phyloP scores from a whole-genome alignment of 1,284 basidiomycete species.

The Ganoderma boninense region DNA sequence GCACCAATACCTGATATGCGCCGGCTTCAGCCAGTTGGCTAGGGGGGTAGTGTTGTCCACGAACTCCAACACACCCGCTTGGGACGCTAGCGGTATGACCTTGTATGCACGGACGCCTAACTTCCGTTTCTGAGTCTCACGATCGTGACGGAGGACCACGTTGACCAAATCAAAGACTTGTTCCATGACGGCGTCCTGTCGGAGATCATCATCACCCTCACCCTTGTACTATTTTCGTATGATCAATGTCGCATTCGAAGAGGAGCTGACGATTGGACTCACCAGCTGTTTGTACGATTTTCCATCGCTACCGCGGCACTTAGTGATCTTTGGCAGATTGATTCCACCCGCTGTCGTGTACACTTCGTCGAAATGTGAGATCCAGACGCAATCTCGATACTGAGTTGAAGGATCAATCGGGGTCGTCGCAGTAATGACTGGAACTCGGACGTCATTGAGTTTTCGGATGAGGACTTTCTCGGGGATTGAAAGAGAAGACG shows the following conservation, averaged over 20 bases:
- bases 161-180: constrained; percentile 97
- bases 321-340: constrained; percentile 85
- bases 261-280: constrained; percentile 38
- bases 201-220: constrained; percentile 87
- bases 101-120: constrained; percentile 87
- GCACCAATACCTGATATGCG: constrained; percentile 66
- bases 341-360: constrained; percentile 84
- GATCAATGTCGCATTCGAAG: not conserved
- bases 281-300: constrained; percentile 84
- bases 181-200: constrained; percentile 99
- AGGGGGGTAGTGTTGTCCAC: constrained; percentile 85
- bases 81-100: constrained; percentile 85
- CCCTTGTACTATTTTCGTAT: constrained; percentile 82
- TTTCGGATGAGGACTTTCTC: constrained; percentile 52
- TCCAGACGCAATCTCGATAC: constrained; percentile 76
- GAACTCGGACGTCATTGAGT: constrained; percentile 71
- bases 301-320: constrained; percentile 78
- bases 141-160: constrained; percentile 75
- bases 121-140: constrained; percentile 77
- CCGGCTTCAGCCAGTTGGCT: constrained; percentile 63
- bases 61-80: constrained; percentile 92
- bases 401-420: constrained; percentile 76
- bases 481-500: constrained; percentile 49
- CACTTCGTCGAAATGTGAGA: constrained; percentile 65
- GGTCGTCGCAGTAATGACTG: constrained; percentile 80